Conservation (phyloP, 805 yeast species). For the Clavispora phyllophila region DNA sequence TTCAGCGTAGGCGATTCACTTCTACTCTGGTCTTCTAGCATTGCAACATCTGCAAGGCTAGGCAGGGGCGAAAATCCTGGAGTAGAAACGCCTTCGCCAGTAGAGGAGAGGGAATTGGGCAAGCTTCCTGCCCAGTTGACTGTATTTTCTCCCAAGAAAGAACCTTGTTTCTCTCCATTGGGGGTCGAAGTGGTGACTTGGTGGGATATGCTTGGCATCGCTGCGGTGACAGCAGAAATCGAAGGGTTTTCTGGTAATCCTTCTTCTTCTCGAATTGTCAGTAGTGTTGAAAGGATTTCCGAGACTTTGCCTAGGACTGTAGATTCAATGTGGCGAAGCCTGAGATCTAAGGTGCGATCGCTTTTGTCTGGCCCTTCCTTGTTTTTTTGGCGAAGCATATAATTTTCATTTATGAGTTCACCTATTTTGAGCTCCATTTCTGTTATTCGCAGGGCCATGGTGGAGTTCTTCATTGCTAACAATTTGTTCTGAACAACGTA, state of each 20-base stretch:
- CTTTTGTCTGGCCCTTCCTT: constrained; percentile 17
- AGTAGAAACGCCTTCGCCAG: not conserved
- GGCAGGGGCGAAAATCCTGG: not conserved
- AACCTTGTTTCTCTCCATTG: not conserved
- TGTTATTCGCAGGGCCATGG: constrained; percentile 45
- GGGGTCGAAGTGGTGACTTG: constrained; percentile 19
- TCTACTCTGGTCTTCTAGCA: not conserved
- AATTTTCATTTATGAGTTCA: constrained; percentile 48
- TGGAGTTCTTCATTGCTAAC: constrained; percentile 56
- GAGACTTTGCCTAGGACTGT: constrained; percentile 38
- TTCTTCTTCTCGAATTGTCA: constrained; percentile 36
- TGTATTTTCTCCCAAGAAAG: not conserved
- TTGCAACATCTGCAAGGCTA: not conserved
- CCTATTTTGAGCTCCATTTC: constrained; percentile 49
- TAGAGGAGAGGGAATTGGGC: not conserved
- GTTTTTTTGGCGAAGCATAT: constrained; percentile 5
- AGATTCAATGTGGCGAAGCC: constrained; percentile 36
- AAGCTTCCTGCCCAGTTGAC: not conserved
- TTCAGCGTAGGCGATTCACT: not conserved
- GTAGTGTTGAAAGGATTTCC: constrained; percentile 41
- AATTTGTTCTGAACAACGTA: constrained; percentile 48
- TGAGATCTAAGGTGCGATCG: constrained; percentile 26
- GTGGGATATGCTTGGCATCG: not conserved
- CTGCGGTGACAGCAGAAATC: constrained; percentile 10
- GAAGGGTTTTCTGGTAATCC: constrained; percentile 24